phyloP scores from a whole-genome alignment of 352 stramenopile species.

The Globisporangium recalcitrans region DNA sequence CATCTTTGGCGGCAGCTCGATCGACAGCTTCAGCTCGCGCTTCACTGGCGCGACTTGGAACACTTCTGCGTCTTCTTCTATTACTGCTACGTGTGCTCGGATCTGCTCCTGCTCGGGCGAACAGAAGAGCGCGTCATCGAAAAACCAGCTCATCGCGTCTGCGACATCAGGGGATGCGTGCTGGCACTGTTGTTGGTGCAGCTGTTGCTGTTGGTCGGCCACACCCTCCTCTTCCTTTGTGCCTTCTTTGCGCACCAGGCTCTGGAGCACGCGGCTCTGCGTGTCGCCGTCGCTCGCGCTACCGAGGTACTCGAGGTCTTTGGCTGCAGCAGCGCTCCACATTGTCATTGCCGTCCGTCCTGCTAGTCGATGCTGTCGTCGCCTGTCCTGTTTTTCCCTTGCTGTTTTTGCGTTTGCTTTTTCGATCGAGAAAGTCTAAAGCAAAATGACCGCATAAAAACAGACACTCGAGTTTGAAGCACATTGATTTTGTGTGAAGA shows the following conservation, averaged over 20 bases:
- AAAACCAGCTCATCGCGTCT: background rate
- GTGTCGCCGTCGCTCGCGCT: background rate
- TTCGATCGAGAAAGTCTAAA: too few relatives aligned
- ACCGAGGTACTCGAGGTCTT: background rate
- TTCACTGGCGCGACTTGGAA: background rate
- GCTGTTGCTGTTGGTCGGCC: background rate
- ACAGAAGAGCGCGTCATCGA: background rate
- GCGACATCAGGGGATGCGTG: background rate
- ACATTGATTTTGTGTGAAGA: too few relatives aligned
- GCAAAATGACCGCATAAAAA: too few relatives aligned
- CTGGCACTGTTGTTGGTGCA: background rate
- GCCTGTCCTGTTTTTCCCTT: too few relatives aligned
- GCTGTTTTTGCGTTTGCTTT: too few relatives aligned
- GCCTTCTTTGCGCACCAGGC: background rate
- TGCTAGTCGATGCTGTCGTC: background rate
- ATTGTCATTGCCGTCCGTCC: background rate
- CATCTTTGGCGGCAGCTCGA: background rate
- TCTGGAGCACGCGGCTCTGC: background rate
- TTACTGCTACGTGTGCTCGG: background rate
- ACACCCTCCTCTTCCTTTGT: background rate
- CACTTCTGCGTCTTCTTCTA: background rate
- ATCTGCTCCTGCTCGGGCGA: background rate
- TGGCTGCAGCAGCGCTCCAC: background rate
- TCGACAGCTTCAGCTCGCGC: background rate
- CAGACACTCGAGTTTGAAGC: too few relatives aligned